Evolutionary conservation across 2,329 filamentous ascomycete species (phyloP), one percentile per base, ranked within the genome.

Genomic region (Cladosporium sp.): DNA sequence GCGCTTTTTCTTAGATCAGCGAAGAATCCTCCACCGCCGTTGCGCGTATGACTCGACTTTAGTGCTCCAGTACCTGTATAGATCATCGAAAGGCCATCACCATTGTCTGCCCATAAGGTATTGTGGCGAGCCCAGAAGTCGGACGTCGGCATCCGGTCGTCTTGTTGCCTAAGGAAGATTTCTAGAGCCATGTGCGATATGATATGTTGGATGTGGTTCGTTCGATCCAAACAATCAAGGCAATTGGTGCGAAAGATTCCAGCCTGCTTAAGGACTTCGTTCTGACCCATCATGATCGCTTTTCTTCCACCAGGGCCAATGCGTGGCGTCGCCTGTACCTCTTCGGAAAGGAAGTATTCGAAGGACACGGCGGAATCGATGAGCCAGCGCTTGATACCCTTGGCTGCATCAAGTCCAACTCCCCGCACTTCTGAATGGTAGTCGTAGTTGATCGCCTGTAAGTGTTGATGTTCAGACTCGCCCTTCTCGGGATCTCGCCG

Each of bases 211-310:
- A 99, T 91, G 25, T 97, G 79, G 70, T 99, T 99, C 7, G 94
- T 99, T 58, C 94, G 85, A 71, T 99, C 94, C 42, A 99, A 78
- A 70, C 94, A 99, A 72, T 99, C 94, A 24, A 99, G 79, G 71
- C 94, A 99, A 67, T 99, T 99, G 3, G 92, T 96, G 61, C 93
- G 83, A 72, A 97, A 97, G 5, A 96, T 84, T n/a, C 94, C 93
- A 70, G 96, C 90, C 73, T 99, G 94, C 70, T 96, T 91, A 51
- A 97, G 76, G 20, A 96, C 83, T 20, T 73, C 68, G 28, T 74
- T 71, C 32, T 73, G 66, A 3, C 64, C 67, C 24, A 64, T 24
- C 1, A 69, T 49, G 5, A 66, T 62, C n/a, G 62, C 56, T 45
- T 64, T 59, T n/a, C 60, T 61, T 4, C 77, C 77, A 78, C 77